A percentile compares a stretch with the other conserved stretches of the same genome.
Evolutionary conservation across 306 rosid species (phyloP).

Genomic region (Canavalia gladiata): DNA sequence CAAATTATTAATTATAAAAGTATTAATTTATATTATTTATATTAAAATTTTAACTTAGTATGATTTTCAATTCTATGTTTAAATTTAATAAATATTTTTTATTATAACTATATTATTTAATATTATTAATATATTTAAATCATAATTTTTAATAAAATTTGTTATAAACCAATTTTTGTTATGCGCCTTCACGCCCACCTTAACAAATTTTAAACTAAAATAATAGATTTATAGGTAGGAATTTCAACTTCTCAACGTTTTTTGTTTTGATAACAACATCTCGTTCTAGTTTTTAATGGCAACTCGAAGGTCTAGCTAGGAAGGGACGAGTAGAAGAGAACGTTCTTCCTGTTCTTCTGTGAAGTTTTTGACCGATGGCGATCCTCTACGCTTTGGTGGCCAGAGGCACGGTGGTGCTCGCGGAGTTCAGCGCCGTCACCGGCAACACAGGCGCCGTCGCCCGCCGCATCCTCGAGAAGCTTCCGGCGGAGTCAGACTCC

Average conservation of each 20-base stretch:
- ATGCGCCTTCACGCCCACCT: no score
- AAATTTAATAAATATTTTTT: no score
- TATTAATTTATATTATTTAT: no score
- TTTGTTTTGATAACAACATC: slow-evolving; percentile 32
- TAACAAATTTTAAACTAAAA: no score
- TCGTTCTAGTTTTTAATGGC: slow-evolving; percentile 31
- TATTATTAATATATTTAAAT: no score
- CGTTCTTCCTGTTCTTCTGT: slow-evolving; percentile 27
- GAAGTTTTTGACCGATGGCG: slow-evolving; percentile 68
- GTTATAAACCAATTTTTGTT: no score
- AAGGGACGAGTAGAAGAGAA: background rate
- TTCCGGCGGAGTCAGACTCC: slow-evolving; percentile 86
- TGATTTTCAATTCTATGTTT: no score
- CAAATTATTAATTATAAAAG: no score
- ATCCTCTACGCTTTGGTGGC: slow-evolving; percentile 94
- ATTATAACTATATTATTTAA: no score
- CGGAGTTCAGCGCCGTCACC: slow-evolving; percentile 96
- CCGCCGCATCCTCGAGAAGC: slow-evolving; percentile 92
- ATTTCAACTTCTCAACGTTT: slow-evolving; percentile 2
- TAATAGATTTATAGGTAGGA: no score
- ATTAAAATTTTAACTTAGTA: no score
- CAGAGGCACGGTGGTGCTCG: slow-evolving; percentile 86
- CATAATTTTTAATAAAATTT: no score
- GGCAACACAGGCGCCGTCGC: slow-evolving; percentile 96
- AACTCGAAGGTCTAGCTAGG: slow-evolving; percentile 54